These are phyloP conservation scores for Tylopilus vinaceipallidus DNA, from an alignment of 768 basidiomycete genomes.

Conservation along the genomic window DNA sequence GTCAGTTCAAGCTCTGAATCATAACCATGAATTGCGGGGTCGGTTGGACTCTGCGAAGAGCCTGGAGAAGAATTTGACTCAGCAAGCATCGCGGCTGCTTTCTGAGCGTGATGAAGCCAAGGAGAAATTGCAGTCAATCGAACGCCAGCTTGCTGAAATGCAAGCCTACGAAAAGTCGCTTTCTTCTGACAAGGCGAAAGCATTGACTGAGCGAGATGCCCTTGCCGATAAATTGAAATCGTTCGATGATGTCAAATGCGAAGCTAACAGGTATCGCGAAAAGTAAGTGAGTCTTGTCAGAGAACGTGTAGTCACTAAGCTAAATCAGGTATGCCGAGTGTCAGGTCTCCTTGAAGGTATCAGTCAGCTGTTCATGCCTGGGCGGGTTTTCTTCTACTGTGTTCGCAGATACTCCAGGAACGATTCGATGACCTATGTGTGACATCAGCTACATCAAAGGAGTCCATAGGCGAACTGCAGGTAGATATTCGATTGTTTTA, in stretches of 20 bases:
- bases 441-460: conserved; percentile 52
- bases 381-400: neutral
- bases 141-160: conserved; percentile 19
- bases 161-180: conserved; percentile 17
- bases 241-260: conserved; percentile 18
- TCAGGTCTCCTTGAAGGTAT: conserved; percentile 25
- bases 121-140: conserved; percentile 10
- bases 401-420: conserved; percentile 48
- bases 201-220: conserved; percentile 19
- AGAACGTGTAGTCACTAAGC: neutral
- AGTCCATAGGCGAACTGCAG: conserved; percentile 52
- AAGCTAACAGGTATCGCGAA: conserved; percentile 20
- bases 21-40: conserved; percentile 27
- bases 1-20: conserved; percentile 14
- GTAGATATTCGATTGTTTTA: conserved; percentile 20
- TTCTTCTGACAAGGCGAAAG: conserved; percentile 16
- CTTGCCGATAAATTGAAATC: conserved; percentile 20
- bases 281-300: conserved; percentile 20
- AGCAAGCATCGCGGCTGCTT: conserved; percentile 26
- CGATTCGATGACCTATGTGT: conserved; percentile 57
- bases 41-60: conserved; percentile 25
- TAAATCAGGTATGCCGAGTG: conserved; percentile 18
- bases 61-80: conserved; percentile 23
- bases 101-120: conserved; percentile 25
- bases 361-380: neutral